Conservation (phyloP, 176 grass and related monocot genomes). For the Carex myosuroides region DNA sequence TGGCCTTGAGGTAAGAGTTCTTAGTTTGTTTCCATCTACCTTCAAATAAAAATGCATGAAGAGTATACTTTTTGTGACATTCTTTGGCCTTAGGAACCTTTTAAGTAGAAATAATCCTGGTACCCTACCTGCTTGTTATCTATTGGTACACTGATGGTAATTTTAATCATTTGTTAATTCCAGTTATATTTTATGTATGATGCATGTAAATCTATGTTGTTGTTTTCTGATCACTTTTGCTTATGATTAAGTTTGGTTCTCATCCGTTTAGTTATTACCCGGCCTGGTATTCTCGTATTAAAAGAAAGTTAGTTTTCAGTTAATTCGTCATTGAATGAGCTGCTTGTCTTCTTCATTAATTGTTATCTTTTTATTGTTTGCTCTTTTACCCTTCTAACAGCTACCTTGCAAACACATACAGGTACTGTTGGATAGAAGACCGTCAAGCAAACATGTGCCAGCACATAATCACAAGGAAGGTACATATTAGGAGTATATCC, state of each 20-base stretch:
- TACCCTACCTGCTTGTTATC: not conserved
- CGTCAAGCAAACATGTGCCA: conserved; percentile 30
- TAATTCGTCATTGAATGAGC: conserved; percentile 15
- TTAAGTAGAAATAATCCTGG: not conserved
- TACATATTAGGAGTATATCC: conserved; percentile 13
- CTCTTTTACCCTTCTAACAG: not conserved
- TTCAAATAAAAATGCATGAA: not conserved
- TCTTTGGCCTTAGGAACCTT: not conserved
- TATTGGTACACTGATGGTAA: conserved; percentile 1
- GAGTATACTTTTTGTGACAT: not conserved
- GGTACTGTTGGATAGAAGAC: conserved; percentile 71
- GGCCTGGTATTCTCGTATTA: not conserved
- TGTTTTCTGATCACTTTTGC: not conserved
- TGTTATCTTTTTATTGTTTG: not conserved
- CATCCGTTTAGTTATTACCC: not conserved
- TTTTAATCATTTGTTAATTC: not conserved
- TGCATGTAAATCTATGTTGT: not conserved
- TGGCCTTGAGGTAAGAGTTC: conserved; percentile 61
- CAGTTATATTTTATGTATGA: not conserved
- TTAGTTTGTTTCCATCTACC: not conserved
- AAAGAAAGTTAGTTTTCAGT: not conserved
- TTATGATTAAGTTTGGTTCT: not conserved
- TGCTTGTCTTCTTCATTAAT: not conserved
- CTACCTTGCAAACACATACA: conserved; percentile 13
- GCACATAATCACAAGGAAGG: conserved; percentile 50